These are phyloP conservation scores for Moesziomyces parantarcticus DNA, from an alignment of 1,284 basidiomycete species.

Conservation along the genomic window DNA sequence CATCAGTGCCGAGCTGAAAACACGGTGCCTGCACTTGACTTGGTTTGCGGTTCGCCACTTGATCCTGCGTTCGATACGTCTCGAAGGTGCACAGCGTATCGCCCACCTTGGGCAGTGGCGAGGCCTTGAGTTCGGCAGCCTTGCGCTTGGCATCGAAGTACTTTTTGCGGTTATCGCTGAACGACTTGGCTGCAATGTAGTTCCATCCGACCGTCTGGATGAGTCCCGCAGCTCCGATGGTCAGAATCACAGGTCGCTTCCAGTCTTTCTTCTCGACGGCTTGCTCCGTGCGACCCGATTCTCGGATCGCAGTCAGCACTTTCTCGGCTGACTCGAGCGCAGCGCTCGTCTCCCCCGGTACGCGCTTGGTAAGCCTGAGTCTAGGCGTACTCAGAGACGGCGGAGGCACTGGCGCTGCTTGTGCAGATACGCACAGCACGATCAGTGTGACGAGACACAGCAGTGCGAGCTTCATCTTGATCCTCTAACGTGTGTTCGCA, in stretches of 20 bases:
- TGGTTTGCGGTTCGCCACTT: conserved; percentile 34
- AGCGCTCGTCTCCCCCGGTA: too few relatives aligned
- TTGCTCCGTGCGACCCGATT: too few relatives aligned
- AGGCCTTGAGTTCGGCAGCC: conserved; percentile 12
- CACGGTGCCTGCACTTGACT: conserved; percentile 13
- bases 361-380: background rate
- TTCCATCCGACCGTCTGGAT: conserved; percentile 28
- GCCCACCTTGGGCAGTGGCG: conserved; percentile 22
- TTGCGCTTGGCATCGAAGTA: conserved; percentile 3
- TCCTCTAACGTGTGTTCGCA: background rate
- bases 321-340: conserved; percentile 1
- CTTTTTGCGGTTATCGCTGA: conserved; percentile 11
- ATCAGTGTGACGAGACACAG: background rate
- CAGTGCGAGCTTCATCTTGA: background rate
- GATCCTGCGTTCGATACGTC: conserved; percentile 19
- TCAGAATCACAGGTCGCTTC: conserved; percentile 30
- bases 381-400: background rate
- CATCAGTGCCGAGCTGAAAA: conserved; percentile 4
- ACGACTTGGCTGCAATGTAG: conserved; percentile 25
- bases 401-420: background rate
- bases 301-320: too few relatives aligned
- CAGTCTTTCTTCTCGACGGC: conserved; percentile 9
- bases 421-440: background rate
- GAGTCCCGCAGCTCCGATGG: conserved; percentile 9
- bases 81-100: conserved; percentile 30